Conservation (phyloP, 2,329 filamentous ascomycete species). For the Chrysosporium keratinophilum region DNA sequence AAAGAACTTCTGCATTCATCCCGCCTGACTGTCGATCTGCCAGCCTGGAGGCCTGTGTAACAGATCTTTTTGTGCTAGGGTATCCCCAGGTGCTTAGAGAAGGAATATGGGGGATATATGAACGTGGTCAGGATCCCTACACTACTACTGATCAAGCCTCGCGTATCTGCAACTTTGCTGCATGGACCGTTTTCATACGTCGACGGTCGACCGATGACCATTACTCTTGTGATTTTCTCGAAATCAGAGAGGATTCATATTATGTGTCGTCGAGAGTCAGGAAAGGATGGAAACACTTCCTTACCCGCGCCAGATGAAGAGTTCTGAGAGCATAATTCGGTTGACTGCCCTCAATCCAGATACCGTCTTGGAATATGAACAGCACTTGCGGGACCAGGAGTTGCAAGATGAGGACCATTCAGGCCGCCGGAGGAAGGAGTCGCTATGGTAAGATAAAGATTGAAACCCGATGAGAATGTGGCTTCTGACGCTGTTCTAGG, state of each 20-base stretch:
- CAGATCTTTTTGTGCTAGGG: no score
- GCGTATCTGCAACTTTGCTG: no score
- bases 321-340: constrained; percentile 1
- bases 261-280: not conserved
- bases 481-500: constrained; percentile 20
- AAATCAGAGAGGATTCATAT: not conserved
- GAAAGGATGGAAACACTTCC: constrained; percentile 2
- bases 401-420: constrained; percentile 3
- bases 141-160: no score
- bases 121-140: no score
- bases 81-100: no score
- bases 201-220: no score
- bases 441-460: constrained; percentile 6
- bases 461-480: not conserved
- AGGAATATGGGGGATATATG: no score
- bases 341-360: constrained; percentile 2
- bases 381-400: constrained; percentile 1
- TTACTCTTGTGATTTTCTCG: not conserved
- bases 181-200: no score
- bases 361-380: not conserved
- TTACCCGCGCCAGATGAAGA: not conserved
- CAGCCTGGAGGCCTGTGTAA: no score
- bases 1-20: no score
- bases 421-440: constrained; percentile 5
- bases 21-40: no score